Conservation (phyloP, 164 flowering plant genomes). For the Pachysandra terminalis region DNA sequence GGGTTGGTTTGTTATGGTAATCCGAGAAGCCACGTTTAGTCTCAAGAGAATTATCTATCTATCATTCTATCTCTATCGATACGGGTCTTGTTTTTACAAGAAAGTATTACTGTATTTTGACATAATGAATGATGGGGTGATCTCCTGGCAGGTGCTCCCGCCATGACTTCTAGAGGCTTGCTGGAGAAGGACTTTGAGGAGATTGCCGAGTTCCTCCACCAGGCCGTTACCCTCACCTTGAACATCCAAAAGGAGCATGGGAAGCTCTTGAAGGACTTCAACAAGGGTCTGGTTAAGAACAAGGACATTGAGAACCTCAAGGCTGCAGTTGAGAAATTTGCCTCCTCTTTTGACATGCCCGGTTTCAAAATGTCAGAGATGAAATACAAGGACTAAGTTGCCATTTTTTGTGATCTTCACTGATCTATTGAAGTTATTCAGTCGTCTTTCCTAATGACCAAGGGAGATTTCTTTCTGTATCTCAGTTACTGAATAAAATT, state of each 20-base stretch:
- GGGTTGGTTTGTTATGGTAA: too few relatives aligned
- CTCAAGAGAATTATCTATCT: too few relatives aligned
- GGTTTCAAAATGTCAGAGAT: constrained; percentile 82
- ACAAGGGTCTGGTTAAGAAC: constrained; percentile 94
- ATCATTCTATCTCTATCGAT: too few relatives aligned
- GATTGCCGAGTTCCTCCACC: constrained; percentile 94
- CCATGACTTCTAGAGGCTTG: constrained; percentile 99
- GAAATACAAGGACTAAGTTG: constrained; percentile 81
- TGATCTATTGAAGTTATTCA: too few relatives aligned
- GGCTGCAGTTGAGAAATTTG: constrained; percentile 84
- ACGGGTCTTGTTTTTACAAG: too few relatives aligned
- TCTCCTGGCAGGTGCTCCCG: constrained; percentile 73
- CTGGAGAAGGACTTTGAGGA: constrained; percentile 97
- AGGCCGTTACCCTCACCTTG: constrained; percentile 75
- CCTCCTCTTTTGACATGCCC: constrained; percentile 94
- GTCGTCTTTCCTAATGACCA: neutral
- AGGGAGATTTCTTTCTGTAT: neutral
- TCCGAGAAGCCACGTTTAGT: too few relatives aligned
- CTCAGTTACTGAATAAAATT: neutral
- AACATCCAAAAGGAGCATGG: constrained; percentile 84
- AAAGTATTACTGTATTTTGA: neutral
- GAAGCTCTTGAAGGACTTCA: constrained; percentile 98
- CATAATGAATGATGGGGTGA: neutral
- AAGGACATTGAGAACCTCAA: constrained; percentile 90
- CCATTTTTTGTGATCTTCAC: neutral